phyloP scores from a whole-genome alignment of 179 eudicot species.

The Sideroxylon spinosum region DNA sequence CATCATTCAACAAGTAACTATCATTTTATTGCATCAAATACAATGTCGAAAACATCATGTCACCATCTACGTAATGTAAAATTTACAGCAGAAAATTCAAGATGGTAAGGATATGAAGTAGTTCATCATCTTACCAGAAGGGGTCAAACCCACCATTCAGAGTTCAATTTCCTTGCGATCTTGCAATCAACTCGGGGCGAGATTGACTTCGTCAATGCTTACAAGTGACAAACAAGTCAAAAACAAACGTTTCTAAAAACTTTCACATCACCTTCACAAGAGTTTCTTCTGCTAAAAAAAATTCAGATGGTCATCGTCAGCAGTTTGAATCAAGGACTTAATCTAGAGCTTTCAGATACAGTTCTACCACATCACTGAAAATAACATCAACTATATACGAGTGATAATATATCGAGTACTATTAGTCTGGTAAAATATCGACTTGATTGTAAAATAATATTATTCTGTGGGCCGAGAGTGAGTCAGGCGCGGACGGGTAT shows the following conservation, averaged over 20 bases:
- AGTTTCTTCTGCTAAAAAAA: not conserved
- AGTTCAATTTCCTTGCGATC: not conserved
- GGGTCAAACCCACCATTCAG: not conserved
- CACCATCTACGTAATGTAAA: not conserved
- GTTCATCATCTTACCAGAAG: not conserved
- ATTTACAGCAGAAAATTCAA: slow-evolving; percentile 1
- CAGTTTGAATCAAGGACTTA: not conserved
- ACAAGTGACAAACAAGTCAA: not conserved
- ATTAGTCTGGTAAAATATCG: no score
- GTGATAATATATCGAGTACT: not conserved
- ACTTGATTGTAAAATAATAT: no score
- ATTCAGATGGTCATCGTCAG: not conserved
- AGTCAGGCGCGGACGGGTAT: slow-evolving; percentile 59
- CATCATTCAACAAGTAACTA: not conserved
- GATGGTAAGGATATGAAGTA: not conserved
- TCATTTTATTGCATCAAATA: not conserved
- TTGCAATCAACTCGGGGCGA: not conserved
- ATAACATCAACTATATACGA: slow-evolving; percentile 12
- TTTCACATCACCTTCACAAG: not conserved
- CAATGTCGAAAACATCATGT: not conserved
- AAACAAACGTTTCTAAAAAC: not conserved
- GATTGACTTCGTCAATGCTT: not conserved
- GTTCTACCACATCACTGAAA: slow-evolving; percentile 9
- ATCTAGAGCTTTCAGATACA: not conserved
- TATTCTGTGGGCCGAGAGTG: no score